A percentile compares a stretch with the other conserved stretches of the same genome.
These are phyloP conservation scores for Fusarium oxysporum DNA, from an alignment of 2,329 filamentous ascomycete species.

Conservation along the genomic window DNA sequence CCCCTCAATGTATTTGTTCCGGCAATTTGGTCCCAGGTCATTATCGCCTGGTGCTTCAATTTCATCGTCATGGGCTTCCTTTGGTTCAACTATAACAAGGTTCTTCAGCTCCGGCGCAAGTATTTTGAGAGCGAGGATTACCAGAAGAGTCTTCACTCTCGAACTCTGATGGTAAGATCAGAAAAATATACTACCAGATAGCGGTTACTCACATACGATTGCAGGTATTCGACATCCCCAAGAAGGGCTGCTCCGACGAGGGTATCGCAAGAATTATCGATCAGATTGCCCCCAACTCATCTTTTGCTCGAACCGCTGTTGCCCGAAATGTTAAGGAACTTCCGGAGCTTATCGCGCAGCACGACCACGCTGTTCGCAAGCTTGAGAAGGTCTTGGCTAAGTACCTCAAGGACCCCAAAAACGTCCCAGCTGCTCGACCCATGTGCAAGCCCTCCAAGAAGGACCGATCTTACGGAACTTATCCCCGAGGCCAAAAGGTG, in stretches of 20 bases:
- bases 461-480: constrained; percentile 74
- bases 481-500: constrained; percentile 78
- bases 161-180: constrained; percentile 71
- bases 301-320: constrained; percentile 82
- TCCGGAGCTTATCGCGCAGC: constrained; percentile 85
- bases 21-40: constrained; percentile 69
- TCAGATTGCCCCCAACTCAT: constrained; percentile 79
- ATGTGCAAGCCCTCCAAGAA: constrained; percentile 83
- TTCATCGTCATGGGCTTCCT: constrained; percentile 82
- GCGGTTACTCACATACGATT: constrained; percentile 16
- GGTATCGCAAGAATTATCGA: constrained; percentile 88
- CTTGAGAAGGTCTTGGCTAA: constrained; percentile 87
- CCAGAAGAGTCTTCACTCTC: constrained; percentile 84
- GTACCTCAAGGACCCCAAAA: constrained; percentile 88
- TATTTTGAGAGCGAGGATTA: constrained; percentile 92
- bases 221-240: constrained; percentile 86
- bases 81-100: constrained; percentile 88
- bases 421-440: constrained; percentile 81
- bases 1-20: constrained; percentile 65
- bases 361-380: constrained; percentile 82
- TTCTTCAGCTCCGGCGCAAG: constrained; percentile 75
- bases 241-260: constrained; percentile 81
- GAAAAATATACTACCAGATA: neutral
- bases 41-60: constrained; percentile 75
- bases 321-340: constrained; percentile 93